phyloP scores from a whole-genome alignment of 2,329 filamentous ascomycete genomes.

The Hymenotorrendiella dingleyae region DNA sequence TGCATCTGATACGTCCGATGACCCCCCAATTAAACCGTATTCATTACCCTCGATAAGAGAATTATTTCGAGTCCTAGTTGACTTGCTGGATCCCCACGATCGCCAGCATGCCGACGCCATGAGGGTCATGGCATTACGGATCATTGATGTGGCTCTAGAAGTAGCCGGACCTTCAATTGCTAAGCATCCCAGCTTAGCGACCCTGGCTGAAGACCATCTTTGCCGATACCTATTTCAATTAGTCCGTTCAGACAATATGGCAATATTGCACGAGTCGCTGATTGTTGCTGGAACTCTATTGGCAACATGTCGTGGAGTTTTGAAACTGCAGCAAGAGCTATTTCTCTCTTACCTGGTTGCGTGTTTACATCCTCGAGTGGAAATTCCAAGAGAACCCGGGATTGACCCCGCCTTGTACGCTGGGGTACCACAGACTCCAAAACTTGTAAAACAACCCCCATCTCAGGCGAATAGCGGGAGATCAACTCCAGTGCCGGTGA shows the following conservation, averaged over 20 bases:
- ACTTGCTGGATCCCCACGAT: slow-evolving; percentile 89
- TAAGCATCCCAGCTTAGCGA: slow-evolving; percentile 80
- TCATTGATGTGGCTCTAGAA: slow-evolving; percentile 94
- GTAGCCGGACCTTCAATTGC: slow-evolving; percentile 94
- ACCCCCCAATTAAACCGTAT: slow-evolving; percentile 71
- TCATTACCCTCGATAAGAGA: slow-evolving; percentile 91
- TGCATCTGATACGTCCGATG: slow-evolving; percentile 29
- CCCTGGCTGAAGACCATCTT: slow-evolving; percentile 83
- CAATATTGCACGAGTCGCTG: slow-evolving; percentile 85
- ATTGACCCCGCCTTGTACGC: slow-evolving; percentile 91
- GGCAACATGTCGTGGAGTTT: slow-evolving; percentile 80
- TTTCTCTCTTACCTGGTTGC: slow-evolving; percentile 92
- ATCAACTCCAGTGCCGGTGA: slow-evolving; percentile 83
- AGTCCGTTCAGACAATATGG: slow-evolving; percentile 92
- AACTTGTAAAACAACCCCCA: slow-evolving; percentile 71
- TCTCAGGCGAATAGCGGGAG: slow-evolving; percentile 74
- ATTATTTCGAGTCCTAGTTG: slow-evolving; percentile 87
- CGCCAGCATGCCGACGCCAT: slow-evolving; percentile 88
- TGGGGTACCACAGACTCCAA: slow-evolving; percentile 86
- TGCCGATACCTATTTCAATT: slow-evolving; percentile 95
- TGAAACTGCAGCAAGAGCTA: slow-evolving; percentile 94
- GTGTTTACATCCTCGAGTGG: slow-evolving; percentile 87
- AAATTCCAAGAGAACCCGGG: slow-evolving; percentile 82
- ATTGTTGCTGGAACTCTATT: slow-evolving; percentile 87
- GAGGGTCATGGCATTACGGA: slow-evolving; percentile 93